These are phyloP conservation scores for Tetrapisispora phaffii DNA, from an alignment of 805 yeast species.

Conservation along the genomic window DNA sequence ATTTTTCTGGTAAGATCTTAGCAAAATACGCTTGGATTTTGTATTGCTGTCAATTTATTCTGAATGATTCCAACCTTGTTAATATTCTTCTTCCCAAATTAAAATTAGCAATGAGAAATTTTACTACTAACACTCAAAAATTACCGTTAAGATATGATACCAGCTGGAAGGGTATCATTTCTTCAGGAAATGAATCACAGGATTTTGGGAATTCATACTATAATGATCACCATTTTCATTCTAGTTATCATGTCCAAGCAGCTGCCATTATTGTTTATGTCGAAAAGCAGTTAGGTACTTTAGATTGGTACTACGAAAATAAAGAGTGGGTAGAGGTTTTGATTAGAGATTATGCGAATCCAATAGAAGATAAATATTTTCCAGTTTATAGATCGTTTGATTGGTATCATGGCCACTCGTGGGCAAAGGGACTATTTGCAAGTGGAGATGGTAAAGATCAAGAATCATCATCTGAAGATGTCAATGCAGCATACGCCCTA, in stretches of 20 bases:
- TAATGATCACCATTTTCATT: constrained; percentile 84
- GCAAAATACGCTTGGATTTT: constrained; percentile 85
- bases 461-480: constrained; percentile 67
- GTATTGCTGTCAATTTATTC: constrained; percentile 55
- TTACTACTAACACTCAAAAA: constrained; percentile 34
- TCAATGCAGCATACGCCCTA: constrained; percentile 59
- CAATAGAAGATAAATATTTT: constrained; percentile 45
- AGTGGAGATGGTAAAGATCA: constrained; percentile 71
- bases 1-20: constrained; percentile 77
- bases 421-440: constrained; percentile 64
- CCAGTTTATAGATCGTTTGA: constrained; percentile 63
- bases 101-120: constrained; percentile 36
- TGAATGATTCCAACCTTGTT: constrained; percentile 47
- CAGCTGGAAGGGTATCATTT: constrained; percentile 46
- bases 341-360: constrained; percentile 60
- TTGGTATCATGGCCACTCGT: constrained; percentile 71
- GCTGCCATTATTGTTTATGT: constrained; percentile 70
- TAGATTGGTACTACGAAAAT: constrained; percentile 40
- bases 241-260: constrained; percentile 73
- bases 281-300: constrained; percentile 28
- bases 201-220: constrained; percentile 70
- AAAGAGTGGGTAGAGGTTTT: constrained; percentile 46
- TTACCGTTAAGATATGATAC: constrained; percentile 49
- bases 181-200: constrained; percentile 35
- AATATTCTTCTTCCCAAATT: constrained; percentile 43